These are phyloP conservation scores for Podospora pseudopauciseta DNA, from an alignment of 495 filamentous ascomycete species.

Conservation along the genomic window DNA sequence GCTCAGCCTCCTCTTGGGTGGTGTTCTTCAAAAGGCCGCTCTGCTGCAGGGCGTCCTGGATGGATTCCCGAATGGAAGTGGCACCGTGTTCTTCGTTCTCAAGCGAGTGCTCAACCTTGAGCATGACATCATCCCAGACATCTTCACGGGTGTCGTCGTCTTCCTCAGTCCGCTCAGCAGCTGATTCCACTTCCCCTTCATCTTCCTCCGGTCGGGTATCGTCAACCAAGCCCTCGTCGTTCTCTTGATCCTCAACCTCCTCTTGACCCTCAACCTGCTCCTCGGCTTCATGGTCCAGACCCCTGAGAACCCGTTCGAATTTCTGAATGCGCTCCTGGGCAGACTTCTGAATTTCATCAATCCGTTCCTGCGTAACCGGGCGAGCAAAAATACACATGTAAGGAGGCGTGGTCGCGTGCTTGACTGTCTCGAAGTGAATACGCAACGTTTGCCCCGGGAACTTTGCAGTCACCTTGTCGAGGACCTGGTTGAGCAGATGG, in stretches of 20 bases:
- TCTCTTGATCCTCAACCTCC: constrained; percentile 25
- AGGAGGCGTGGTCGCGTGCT: constrained; percentile 53
- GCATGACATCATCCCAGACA: constrained; percentile 52
- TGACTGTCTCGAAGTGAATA: constrained; percentile 75
- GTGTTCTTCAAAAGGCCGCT: constrained; percentile 40
- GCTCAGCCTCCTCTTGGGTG: constrained; percentile 33
- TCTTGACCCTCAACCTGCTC: constrained; percentile 24
- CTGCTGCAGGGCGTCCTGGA: constrained; percentile 43
- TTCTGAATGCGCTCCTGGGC: constrained; percentile 59
- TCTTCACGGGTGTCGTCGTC: constrained; percentile 23
- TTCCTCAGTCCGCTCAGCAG: constrained; percentile 8
- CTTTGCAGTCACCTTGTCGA: constrained; percentile 67
- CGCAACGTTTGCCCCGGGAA: constrained; percentile 76
- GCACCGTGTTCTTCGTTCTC: constrained; percentile 51
- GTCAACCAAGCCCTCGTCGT: constrained; percentile 15
- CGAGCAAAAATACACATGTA: constrained; percentile 90
- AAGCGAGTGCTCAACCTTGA: constrained; percentile 52
- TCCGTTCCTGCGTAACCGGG: constrained; percentile 69
- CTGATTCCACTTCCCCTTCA: background rate
- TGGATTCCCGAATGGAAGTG: constrained; percentile 40
- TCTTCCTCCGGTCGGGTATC: background rate
- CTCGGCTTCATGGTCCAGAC: constrained; percentile 27
- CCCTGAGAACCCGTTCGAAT: constrained; percentile 63
- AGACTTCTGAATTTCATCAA: constrained; percentile 67
- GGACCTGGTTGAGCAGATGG: constrained; percentile 67